Percentiles rank a stretch among this genome's conserved stretches.
Evolutionary conservation across 164 flowering plant genomes (phyloP).

Genomic region (Aristolochia contorta): DNA sequence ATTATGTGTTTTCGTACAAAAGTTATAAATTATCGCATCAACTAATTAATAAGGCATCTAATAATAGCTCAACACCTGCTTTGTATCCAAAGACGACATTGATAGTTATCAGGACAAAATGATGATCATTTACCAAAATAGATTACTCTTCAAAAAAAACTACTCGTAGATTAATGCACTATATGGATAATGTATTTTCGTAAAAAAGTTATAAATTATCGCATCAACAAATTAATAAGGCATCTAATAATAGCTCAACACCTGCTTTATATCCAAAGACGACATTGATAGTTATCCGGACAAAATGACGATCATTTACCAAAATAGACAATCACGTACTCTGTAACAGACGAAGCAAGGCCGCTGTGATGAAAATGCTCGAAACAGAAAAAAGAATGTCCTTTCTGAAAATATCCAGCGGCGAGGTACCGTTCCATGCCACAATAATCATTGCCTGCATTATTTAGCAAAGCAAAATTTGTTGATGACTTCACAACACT

Average conservation of each 20-base stretch:
- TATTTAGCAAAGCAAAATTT: too few relatives aligned
- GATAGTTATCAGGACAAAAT: background rate
- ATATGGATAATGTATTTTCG: too few relatives aligned
- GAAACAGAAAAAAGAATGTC: constrained; percentile 48
- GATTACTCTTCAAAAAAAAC: too few relatives aligned
- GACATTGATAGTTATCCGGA: background rate
- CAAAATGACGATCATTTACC: background rate
- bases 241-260: too few relatives aligned
- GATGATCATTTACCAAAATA: background rate
- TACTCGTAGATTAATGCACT: too few relatives aligned
- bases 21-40: too few relatives aligned
- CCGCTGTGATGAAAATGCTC: constrained; percentile 93
- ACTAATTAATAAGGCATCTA: too few relatives aligned
- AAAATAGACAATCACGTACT: constrained; percentile 40
- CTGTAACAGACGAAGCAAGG: constrained; percentile 74
- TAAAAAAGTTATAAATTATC: too few relatives aligned
- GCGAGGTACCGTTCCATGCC: constrained; percentile 55
- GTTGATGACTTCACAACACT: too few relatives aligned
- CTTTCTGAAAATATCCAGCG: constrained; percentile 38
- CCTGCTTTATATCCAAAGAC: background rate
- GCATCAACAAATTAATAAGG: too few relatives aligned
- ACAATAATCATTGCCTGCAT: constrained; percentile 71
- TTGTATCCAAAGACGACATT: background rate
- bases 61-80: too few relatives aligned
- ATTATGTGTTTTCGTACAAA: too few relatives aligned